Evolutionary conservation across 148 eudicot species (phyloP), one percentile per base, ranked within the genome.

Genomic region (Spergularia bocconei): DNA sequence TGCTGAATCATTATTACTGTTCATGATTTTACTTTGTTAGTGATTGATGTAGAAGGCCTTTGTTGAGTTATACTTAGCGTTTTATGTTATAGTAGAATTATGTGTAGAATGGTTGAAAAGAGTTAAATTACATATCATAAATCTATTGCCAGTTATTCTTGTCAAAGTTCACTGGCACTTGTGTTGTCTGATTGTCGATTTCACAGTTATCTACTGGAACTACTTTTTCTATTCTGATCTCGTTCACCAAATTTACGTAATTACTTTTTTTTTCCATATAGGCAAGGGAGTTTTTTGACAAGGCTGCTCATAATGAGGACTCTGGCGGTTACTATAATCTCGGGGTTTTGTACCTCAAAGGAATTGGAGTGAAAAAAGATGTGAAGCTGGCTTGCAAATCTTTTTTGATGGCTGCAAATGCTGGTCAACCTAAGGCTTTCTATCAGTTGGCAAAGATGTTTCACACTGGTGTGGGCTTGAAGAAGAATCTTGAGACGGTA

Each of bases 401-500:
- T 78, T 90, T 95, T 69, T 71, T 88, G 57, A 25, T 78, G 73
- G 97, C 97, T 74, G 88, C 91, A 55, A 86, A 90, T 84, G 83
- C 78, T 47, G 97, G 97, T 80, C 98, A 92, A 79, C 90, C 93
- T 17, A 95, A 95, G 84, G 97, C 98, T 70, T 92, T 90, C 75
- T 92, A 95, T 80, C 98, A 95, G 85, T 77, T 95, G 69, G 98
- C 96, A 9, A 95, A 92, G 85, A 95, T 95, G 98, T 92, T 92
- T 76, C 98, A 90, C 78, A 89, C 89, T 73, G 98, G 98, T 75
- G 91, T 95, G 41, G 98, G 93, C 64, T 85, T 95, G 75, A 92
- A 86, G 88, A 89, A 84, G 78, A 88, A 88, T 77, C 82, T 90
- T 67, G 84, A 80, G 57, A 86, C 88, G 98, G 98, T 95, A 86